Conservation (phyloP, 1,284 basidiomycete species). For the Apiotrichum gamsii region DNA sequence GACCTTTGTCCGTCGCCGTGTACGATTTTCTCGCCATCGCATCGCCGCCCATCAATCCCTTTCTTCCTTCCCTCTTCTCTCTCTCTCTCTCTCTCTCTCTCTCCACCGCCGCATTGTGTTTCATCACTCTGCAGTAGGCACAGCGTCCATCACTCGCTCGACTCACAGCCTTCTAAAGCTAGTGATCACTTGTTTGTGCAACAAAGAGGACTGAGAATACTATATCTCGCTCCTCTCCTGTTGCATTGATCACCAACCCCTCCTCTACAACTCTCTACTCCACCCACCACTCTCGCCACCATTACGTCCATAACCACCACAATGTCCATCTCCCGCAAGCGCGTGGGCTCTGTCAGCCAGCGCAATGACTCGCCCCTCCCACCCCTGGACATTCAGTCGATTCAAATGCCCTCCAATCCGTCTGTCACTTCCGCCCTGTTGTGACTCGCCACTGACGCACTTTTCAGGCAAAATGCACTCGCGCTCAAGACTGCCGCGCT, state of each 20-base stretch:
- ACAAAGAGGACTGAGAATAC: not conserved
- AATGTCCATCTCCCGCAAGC: constrained; percentile 38
- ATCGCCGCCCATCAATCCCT: too few species aligned
- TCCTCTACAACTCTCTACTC: too few species aligned
- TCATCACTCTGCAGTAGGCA: too few species aligned
- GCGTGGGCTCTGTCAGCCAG: constrained; percentile 44
- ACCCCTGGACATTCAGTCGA: constrained; percentile 42
- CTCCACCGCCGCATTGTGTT: not conserved
- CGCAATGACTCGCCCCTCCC: constrained; percentile 32
- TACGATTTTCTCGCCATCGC: too few species aligned
- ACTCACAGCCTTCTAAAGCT: too few species aligned
- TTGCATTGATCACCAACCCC: too few species aligned
- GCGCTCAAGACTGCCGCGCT: constrained; percentile 46
- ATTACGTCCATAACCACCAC: not conserved
- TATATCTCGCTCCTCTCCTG: not conserved
- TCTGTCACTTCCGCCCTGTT: constrained; percentile 18
- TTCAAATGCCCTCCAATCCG: constrained; percentile 46
- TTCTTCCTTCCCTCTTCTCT: not conserved
- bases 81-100: not conserved
- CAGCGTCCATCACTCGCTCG: too few species aligned
- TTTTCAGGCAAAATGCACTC: constrained; percentile 41
- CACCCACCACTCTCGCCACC: not conserved
- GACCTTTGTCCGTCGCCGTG: too few species aligned
- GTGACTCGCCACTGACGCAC: constrained; percentile 3
- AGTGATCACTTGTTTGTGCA: too few species aligned